A percentile compares a stretch with the other conserved stretches of the same genome.
phyloP scores from a whole-genome alignment of 176 grass and related monocot species.

The Musa acuminata region DNA sequence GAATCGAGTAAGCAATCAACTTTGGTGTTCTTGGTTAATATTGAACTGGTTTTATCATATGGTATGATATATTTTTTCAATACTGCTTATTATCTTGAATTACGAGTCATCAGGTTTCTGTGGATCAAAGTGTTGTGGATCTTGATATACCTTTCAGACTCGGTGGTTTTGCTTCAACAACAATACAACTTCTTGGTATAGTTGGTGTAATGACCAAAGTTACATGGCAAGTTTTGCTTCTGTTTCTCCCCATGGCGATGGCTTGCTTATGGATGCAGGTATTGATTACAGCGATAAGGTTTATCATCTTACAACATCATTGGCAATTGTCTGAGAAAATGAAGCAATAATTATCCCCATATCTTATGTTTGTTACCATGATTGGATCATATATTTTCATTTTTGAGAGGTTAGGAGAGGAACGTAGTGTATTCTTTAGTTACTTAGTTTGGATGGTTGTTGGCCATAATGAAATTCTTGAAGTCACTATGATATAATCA shows the following conservation, averaged over 20 bases:
- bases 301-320: background rate
- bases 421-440: background rate
- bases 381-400: background rate
- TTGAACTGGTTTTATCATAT: background rate
- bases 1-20: conserved; percentile 54
- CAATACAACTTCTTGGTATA: conserved; percentile 91
- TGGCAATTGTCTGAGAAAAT: background rate
- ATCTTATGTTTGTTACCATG: background rate
- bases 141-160: conserved; percentile 96
- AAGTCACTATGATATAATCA: background rate
- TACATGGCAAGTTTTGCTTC: conserved; percentile 93
- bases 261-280: conserved; percentile 98
- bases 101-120: conserved; percentile 68
- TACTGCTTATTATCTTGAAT: background rate
- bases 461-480: background rate
- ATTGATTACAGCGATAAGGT: background rate
- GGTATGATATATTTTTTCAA: background rate
- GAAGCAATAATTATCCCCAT: background rate
- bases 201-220: conserved; percentile 95
- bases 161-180: conserved; percentile 85
- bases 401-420: background rate
- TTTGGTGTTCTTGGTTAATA: conserved; percentile 1
- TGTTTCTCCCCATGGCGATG: conserved; percentile 75
- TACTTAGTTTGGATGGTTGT: background rate
- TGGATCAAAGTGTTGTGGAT: conserved; percentile 99